Evolutionary conservation across 2,329 filamentous ascomycete genomes (phyloP), one percentile per base, ranked within the genome.

Genomic region (Zasmidium cellare): DNA sequence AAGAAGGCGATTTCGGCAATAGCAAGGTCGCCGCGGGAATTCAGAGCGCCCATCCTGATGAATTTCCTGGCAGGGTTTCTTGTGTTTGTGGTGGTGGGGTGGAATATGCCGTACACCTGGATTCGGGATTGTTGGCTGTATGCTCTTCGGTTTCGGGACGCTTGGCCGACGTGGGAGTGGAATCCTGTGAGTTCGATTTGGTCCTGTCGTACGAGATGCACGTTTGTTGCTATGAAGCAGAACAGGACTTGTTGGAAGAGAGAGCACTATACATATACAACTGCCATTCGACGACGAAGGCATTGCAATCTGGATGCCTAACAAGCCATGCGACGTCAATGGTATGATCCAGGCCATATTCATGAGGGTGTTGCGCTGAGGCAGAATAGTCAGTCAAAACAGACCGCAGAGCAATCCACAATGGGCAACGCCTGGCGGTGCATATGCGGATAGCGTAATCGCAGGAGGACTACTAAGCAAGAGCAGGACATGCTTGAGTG

Each of bases 1-100:
- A 55, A 69, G 59, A 69, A 69, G 49, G 63, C 65, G 19, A 70
- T 23, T 52, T 68, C 64, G 24, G 57, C 64, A 18, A 65, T 64
- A 41, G 68, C 57, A 20, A 71, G 63, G 55, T 55, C 60, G 41
- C 60, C 64, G 51, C 52, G 59, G 22, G 50, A 38, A 38, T 61
- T 63, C 35, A 62, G 56, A 22, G 51, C 53, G 18, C 57, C 35
- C 62, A 67, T 66, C 20, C 9, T 56, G 23, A 24, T 50, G 45
- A 45, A 9, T 46, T 48, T 18, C 46, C 23, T 16, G 46, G n/a
- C n/a, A n/a, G n/a, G n/a, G n/a, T n/a, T n/a, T n/a, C n/a, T n/a
- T n/a, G n/a, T n/a, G n/a, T n/a, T n/a, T n/a, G n/a, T n/a, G n/a
- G n/a, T n/a, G n/a, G n/a, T n/a, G n/a, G n/a, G n/a, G n/a, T n/a